phyloP scores from a whole-genome alignment of 345 rosid species.

The Populus alba region DNA sequence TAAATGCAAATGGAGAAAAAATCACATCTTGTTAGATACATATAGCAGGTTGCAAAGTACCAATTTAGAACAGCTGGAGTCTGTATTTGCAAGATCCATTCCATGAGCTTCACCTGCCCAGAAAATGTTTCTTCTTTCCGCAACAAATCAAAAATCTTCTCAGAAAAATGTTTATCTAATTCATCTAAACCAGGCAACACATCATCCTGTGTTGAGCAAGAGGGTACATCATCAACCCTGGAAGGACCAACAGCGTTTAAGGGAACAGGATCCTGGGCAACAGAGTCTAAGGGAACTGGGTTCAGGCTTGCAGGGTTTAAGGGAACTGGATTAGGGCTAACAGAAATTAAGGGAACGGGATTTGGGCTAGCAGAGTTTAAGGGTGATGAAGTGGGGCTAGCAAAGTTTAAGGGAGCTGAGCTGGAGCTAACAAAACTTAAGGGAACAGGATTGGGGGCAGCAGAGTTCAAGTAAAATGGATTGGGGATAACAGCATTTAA shows the following conservation, averaged over 20 bases:
- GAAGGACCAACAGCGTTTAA: conserved; percentile 14
- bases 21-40: background rate
- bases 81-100: conserved; percentile 84
- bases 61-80: conserved; percentile 69
- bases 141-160: conserved; percentile 63
- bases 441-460: background rate
- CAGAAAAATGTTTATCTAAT: conserved; percentile 64
- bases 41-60: conserved; percentile 37
- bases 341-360: conserved; percentile 1
- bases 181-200: conserved; percentile 56
- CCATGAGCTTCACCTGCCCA: conserved; percentile 91
- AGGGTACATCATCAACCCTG: conserved; percentile 47
- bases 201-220: conserved; percentile 52
- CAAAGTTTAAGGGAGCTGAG: background rate
- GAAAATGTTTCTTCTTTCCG: conserved; percentile 81
- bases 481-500: background rate
- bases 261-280: conserved; percentile 1
- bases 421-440: background rate
- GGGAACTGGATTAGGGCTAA: conserved; percentile 10
- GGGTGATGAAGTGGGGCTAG: conserved; percentile 23
- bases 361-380: conserved; percentile 38
- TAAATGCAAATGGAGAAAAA: conserved; percentile 2
- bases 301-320: conserved; percentile 1
- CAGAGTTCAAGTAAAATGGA: background rate
- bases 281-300: conserved; percentile 1